These are phyloP conservation scores for Ceratocystis cubensis DNA, from an alignment of 2,329 filamentous ascomycete species.

Conservation along the genomic window DNA sequence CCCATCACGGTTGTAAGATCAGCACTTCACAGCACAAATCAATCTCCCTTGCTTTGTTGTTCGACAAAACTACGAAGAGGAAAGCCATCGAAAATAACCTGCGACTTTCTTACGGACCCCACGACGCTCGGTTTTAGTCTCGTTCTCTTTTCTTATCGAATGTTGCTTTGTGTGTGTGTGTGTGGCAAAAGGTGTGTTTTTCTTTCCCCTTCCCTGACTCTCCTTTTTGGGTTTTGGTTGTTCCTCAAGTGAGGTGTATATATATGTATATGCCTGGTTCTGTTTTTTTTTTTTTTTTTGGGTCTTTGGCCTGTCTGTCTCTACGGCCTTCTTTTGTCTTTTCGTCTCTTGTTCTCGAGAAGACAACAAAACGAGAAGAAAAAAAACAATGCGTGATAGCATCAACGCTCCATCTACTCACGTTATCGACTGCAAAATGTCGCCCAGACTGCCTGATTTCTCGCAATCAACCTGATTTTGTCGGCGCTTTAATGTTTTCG, in stretches of 20 bases:
- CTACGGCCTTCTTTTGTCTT: neutral
- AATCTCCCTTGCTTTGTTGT: constrained; percentile 10
- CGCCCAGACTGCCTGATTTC: neutral
- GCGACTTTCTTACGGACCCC: neutral
- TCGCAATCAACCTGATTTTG: neutral
- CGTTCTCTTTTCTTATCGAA: neutral
- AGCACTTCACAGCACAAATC: neutral
- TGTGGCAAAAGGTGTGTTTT: constrained; percentile 13
- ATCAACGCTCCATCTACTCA: neutral
- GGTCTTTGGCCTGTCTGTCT: neutral
- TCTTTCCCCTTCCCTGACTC: neutral
- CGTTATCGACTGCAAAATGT: neutral
- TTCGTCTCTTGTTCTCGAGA: neutral
- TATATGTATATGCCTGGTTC: neutral
- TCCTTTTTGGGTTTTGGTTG: constrained; percentile 3
- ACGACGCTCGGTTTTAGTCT: neutral
- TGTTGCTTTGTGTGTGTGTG: neutral
- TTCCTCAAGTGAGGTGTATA: neutral
- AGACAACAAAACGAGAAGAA: neutral
- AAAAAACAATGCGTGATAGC: neutral
- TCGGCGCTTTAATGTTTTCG: neutral
- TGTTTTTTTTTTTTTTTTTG: neutral
- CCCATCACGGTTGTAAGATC: constrained; percentile 7
- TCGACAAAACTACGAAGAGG: neutral
- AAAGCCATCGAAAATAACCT: neutral